Evolutionary conservation across 2,329 filamentous ascomycete species (phyloP).

Genomic region (Talaromyces rugulosus): DNA sequence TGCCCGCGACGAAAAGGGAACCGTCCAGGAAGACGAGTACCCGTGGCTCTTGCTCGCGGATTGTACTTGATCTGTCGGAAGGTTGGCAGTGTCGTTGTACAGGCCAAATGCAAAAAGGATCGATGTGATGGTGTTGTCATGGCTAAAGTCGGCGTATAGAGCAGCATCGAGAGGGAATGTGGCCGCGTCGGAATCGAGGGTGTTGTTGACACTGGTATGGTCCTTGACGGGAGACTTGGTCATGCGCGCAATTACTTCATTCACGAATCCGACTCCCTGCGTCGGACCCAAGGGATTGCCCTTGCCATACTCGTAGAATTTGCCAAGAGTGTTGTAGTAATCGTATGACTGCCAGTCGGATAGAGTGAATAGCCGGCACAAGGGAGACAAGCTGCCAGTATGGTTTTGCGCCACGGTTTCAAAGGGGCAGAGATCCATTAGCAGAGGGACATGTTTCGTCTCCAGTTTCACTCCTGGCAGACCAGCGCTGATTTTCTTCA

Average conservation of each 20-base stretch:
- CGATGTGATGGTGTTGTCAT: conserved; percentile 81
- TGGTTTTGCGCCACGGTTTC: conserved; percentile 62
- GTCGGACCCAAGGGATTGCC: conserved; percentile 77
- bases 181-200: conserved; percentile 61
- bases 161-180: conserved; percentile 69
- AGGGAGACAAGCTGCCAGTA: conserved; percentile 57
- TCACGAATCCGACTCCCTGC: conserved; percentile 81
- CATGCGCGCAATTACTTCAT: conserved; percentile 79
- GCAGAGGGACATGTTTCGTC: conserved; percentile 57
- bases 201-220: conserved; percentile 70
- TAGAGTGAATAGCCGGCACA: conserved; percentile 70
- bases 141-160: conserved; percentile 85
- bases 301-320: conserved; percentile 76
- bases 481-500: conserved; percentile 63
- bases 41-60: conserved; percentile 56
- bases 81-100: conserved; percentile 61
- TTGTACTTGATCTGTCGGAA: conserved; percentile 48
- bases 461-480: conserved; percentile 66
- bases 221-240: conserved; percentile 63
- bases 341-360: conserved; percentile 75
- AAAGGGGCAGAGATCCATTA: conserved; percentile 91
- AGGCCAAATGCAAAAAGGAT: conserved; percentile 74
- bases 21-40: conserved; percentile 71
- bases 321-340: conserved; percentile 74
- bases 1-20: conserved; percentile 75